A percentile compares a stretch with the other conserved stretches of the same genome.
Conservation (phyloP, 331 rosid genomes). For the Acacia pycnantha region DNA sequence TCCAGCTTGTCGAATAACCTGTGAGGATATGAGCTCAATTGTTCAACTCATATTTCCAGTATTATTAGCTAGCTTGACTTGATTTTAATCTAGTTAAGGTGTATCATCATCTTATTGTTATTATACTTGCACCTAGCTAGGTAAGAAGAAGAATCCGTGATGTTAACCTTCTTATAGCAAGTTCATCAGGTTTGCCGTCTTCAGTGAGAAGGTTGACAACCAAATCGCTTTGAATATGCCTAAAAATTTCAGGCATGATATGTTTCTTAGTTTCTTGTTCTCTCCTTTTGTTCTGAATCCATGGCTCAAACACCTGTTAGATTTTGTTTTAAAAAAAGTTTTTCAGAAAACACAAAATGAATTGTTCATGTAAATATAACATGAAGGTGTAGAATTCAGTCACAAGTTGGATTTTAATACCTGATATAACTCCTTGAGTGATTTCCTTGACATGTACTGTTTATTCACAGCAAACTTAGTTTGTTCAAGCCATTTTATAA, state of each 20-base stretch:
- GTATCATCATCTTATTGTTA: neutral
- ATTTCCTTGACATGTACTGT: slow-evolving; percentile 36
- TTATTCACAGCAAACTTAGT: slow-evolving; percentile 33
- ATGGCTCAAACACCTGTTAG: slow-evolving; percentile 40
- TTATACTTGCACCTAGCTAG: neutral
- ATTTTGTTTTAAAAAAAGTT: neutral
- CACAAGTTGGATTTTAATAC: slow-evolving; percentile 13
- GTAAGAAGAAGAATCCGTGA: slow-evolving; percentile 19
- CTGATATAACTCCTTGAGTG: slow-evolving; percentile 42
- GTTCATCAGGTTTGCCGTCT: slow-evolving; percentile 37
- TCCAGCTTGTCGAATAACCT: slow-evolving; percentile 42
- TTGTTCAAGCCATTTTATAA: slow-evolving; percentile 49
- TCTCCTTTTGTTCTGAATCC: slow-evolving; percentile 32
- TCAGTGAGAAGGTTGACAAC: slow-evolving; percentile 30
- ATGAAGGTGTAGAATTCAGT: neutral
- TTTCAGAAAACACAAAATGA: neutral
- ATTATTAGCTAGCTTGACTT: neutral
- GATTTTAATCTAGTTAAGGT: neutral
- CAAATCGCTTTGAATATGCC: slow-evolving; percentile 32
- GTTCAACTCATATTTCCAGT: neutral
- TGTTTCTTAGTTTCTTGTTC: slow-evolving; percentile 34
- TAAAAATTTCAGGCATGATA: slow-evolving; percentile 34
- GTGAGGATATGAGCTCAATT: neutral
- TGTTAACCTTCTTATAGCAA: slow-evolving; percentile 34
- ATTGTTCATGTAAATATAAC: neutral